Base-by-base conservation (phyloP, 768 basidiomycete genomes). In the Phallus indusiatus region DNA sequence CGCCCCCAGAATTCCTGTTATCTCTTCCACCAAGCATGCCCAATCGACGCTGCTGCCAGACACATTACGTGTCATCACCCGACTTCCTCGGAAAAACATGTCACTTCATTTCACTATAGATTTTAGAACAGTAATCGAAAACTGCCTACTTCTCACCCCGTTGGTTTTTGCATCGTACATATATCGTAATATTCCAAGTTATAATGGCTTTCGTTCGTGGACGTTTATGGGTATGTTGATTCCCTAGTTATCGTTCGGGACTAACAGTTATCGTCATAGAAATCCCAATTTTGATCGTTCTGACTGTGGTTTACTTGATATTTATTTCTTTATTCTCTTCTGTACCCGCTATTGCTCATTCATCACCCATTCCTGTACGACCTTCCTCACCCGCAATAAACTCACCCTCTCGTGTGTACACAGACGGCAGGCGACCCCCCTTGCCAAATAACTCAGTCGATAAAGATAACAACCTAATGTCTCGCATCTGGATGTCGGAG, bases 401-500 rank as follows among this genome's bases (percentile, higher is more conserved):
- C 53, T 16, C 58, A 16, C 18, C 17, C 16, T 79, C 82, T 46
- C 80, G 67, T 67, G 71, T 24, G 18, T 35, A 51, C 20, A 9
- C 28, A 37, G 82, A 84, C 11, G 64, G 63, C 49, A 79, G 71
- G 66, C 81, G 78, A 50, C 55, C 54, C 55, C 48, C 61, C 54
- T 67, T 69, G 24, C 55, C 65, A 33, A 60, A 65, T 28, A 53
- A 42, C 37, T 63, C 48, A 17, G 64, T 64, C 54, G 73, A 72
- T 61, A 81, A 78, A 71, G 72, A 74, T 21, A 79, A 81, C 65
- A 81, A 83, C 58, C 42, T 42, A 11, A n/a, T 11, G n/a, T 83
- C 84, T 35, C 88, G 83, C 66, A 78, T 92, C 22, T 93, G 89
- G 89, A 92, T 93, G 90, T 87, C 90, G 16, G 88, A 90, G 5